Evolutionary conservation across 2,329 filamentous ascomycete genomes (phyloP).

Genomic region (Aurifilum marmelostoma): DNA sequence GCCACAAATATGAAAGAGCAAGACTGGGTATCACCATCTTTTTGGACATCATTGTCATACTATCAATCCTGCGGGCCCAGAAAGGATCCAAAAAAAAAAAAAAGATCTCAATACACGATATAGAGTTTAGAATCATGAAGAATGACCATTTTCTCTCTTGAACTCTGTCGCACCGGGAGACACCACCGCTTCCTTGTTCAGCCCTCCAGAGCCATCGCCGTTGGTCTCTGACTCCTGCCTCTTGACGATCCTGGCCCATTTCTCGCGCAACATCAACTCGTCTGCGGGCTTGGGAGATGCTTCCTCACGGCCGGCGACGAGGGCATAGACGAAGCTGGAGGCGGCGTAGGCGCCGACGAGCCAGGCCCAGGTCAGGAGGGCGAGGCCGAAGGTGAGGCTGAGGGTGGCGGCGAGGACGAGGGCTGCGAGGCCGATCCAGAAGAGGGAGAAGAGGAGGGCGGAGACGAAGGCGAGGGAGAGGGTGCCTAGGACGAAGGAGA

Average conservation of each 20-base stretch:
- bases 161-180: not conserved
- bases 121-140: not conserved
- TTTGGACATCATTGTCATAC: not conserved
- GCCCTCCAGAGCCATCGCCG: not conserved
- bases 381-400: conserved; percentile 65
- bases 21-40: not conserved
- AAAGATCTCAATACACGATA: too few relatives aligned
- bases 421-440: conserved; percentile 69
- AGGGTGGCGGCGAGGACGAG: conserved; percentile 70
- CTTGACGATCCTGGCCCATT: conserved; percentile 22
- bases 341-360: conserved; percentile 61
- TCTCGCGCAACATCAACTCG: conserved; percentile 18
- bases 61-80: not conserved
- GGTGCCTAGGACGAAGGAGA: conserved; percentile 65
- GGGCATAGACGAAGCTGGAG: conserved; percentile 50
- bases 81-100: not conserved
- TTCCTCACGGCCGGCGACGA: conserved; percentile 19
- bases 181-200: not conserved
- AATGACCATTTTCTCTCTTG: not conserved
- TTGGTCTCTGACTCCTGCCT: not conserved
- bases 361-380: conserved; percentile 69
- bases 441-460: conserved; percentile 67
- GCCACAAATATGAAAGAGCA: not conserved
- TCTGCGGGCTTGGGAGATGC: conserved; percentile 31
- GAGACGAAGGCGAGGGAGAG: conserved; percentile 64